Conservation (phyloP, 2,329 filamentous ascomycete genomes). For the Pseudopyrenochaeta lycopersici region DNA sequence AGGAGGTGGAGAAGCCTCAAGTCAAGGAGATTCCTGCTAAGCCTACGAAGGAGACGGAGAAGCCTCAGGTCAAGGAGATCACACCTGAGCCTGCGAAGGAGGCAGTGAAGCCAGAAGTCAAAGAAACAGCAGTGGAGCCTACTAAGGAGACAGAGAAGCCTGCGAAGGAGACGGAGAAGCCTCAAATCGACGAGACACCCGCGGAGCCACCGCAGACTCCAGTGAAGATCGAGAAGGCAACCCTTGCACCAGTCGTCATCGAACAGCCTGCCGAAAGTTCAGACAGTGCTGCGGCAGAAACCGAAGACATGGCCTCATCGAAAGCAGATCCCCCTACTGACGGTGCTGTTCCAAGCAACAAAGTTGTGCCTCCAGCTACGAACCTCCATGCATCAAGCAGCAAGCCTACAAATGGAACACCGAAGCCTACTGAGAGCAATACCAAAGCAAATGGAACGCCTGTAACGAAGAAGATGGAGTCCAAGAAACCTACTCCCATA, state of each 20-base stretch:
- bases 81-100: not conserved
- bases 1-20: not conserved
- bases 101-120: not conserved
- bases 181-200: slow-evolving; percentile 6
- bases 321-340: slow-evolving; percentile 50
- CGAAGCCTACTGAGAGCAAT: slow-evolving; percentile 23
- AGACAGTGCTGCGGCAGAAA: slow-evolving; percentile 55
- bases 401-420: slow-evolving; percentile 5
- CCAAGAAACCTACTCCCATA: slow-evolving; percentile 44
- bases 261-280: slow-evolving; percentile 44
- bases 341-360: slow-evolving; percentile 49
- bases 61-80: not conserved
- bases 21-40: not conserved
- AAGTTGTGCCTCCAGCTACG: slow-evolving; percentile 46
- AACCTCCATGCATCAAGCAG: slow-evolving; percentile 14
- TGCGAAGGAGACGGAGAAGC: not conserved
- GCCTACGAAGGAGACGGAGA: slow-evolving; percentile 1
- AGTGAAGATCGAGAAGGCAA: not conserved
- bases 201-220: slow-evolving; percentile 3
- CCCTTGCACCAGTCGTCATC: not conserved
- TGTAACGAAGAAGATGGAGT: slow-evolving; percentile 3
- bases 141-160: slow-evolving; percentile 1
- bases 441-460: slow-evolving; percentile 29
- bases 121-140: not conserved
- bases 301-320: slow-evolving; percentile 52